phyloP scores from a whole-genome alignment of 2,329 filamentous ascomycete species.

The Aspergillus ruber region DNA sequence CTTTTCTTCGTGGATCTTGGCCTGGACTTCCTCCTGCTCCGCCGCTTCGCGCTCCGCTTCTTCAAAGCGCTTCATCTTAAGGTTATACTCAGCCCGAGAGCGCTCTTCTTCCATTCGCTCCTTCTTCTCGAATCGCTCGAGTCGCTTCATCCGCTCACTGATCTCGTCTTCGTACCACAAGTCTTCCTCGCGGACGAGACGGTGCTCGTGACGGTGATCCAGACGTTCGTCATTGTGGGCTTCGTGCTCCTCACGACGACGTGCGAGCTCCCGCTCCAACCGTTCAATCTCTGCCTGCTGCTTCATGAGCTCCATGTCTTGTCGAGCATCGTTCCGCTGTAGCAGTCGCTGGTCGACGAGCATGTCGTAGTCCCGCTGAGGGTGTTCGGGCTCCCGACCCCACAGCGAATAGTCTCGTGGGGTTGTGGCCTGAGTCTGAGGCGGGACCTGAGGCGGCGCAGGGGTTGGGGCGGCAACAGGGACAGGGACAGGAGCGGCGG shows the following conservation, averaged over 20 bases:
- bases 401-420: conserved; percentile 11
- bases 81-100: conserved; percentile 4
- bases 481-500: background rate
- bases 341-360: conserved; percentile 29
- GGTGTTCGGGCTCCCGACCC: conserved; percentile 7
- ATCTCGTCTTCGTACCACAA: conserved; percentile 38
- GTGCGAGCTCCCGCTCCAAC: conserved; percentile 27
- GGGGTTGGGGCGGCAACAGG: background rate
- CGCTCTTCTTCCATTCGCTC: conserved; percentile 6
- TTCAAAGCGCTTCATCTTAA: conserved; percentile 13
- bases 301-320: conserved; percentile 28
- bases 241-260: conserved; percentile 17
- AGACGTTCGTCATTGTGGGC: conserved; percentile 1
- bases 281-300: conserved; percentile 32
- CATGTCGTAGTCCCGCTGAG: conserved; percentile 29
- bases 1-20: conserved; percentile 3
- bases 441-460: background rate
- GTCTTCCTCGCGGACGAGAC: conserved; percentile 33
- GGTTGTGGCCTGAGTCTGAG: background rate
- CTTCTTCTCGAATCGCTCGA: conserved; percentile 30
- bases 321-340: conserved; percentile 26
- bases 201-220: conserved; percentile 18
- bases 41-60: conserved; percentile 14
- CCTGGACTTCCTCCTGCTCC: conserved; percentile 5
- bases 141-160: conserved; percentile 30